Evolutionary conservation across 1,139 yeast species (phyloP).

Genomic region (Meyerozyma athensensis): DNA sequence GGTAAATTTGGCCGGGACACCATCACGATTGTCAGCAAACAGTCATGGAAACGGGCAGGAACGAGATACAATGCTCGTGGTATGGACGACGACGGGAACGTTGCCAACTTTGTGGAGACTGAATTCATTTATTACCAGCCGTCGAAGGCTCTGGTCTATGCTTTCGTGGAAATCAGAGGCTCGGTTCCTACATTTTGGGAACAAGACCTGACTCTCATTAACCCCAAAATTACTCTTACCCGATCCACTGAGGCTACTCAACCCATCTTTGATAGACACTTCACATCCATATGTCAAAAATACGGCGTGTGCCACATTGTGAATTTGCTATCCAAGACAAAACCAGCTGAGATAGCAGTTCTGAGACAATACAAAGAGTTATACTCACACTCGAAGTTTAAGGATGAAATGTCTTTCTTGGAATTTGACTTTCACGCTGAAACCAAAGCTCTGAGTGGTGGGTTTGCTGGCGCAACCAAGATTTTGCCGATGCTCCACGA

Average conservation of each 20-base stretch:
- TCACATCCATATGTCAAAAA: constrained; percentile 58
- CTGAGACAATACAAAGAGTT: constrained; percentile 65
- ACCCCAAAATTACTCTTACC: constrained; percentile 82
- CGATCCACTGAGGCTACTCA: constrained; percentile 90
- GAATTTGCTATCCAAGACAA: constrained; percentile 70
- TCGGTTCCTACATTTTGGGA: constrained; percentile 98
- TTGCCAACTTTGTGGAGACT: constrained; percentile 94
- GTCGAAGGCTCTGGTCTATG: constrained; percentile 46
- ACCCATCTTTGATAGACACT: constrained; percentile 82
- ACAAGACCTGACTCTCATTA: constrained; percentile 81
- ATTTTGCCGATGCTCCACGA: constrained; percentile 61
- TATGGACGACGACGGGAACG: constrained; percentile 90
- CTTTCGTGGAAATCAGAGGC: constrained; percentile 87
- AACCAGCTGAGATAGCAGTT: constrained; percentile 70
- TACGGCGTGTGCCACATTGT: constrained; percentile 88
- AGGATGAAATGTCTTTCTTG: constrained; percentile 54
- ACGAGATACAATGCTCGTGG: constrained; percentile 93
- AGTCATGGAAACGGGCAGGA: constrained; percentile 95
- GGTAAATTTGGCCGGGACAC: constrained; percentile 29
- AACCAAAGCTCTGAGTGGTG: constrained; percentile 68
- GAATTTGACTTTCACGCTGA: constrained; percentile 94
- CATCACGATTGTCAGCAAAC: constrained; percentile 81
- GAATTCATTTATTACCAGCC: constrained; percentile 55
- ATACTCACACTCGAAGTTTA: constrained; percentile 35
- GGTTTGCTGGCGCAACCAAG: constrained; percentile 77